phyloP scores from a whole-genome alignment of 2,329 filamentous ascomycete species.

The Alternaria gansuensis region DNA sequence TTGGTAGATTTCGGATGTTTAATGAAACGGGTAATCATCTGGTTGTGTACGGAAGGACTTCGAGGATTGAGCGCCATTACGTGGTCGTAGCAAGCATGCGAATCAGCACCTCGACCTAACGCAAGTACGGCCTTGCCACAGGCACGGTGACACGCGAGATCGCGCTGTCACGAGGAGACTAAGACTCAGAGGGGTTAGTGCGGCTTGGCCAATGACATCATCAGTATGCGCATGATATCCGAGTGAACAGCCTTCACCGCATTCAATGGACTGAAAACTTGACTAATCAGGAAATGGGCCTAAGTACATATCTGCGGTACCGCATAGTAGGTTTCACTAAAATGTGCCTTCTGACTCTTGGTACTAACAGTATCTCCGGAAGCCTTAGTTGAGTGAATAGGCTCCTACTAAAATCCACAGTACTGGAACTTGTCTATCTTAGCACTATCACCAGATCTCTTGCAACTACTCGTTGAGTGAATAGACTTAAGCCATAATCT shows the following conservation, averaged over 20 bases:
- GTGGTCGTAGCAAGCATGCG: slow-evolving; percentile 15
- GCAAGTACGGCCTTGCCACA: slow-evolving; percentile 13
- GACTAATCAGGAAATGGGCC: neutral
- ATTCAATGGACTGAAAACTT: neutral
- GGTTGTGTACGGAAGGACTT: slow-evolving; percentile 58
- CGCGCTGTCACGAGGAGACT: slow-evolving; percentile 31
- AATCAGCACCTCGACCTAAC: slow-evolving; percentile 16
- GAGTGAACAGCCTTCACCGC: neutral
- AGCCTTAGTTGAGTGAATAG: neutral
- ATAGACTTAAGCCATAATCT: neutral
- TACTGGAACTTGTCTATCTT: neutral
- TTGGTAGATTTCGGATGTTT: slow-evolving; percentile 58
- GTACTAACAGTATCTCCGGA: neutral
- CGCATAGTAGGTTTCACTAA: neutral
- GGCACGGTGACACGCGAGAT: slow-evolving; percentile 22
- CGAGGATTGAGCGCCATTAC: slow-evolving; percentile 52
- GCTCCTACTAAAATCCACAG: neutral
- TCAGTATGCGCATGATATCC: neutral
- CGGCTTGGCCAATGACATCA: neutral
- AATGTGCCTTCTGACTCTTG: neutral
- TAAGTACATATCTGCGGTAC: neutral
- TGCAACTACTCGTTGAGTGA: neutral
- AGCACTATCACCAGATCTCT: neutral
- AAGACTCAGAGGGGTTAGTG: slow-evolving; percentile 1
- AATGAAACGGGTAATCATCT: slow-evolving; percentile 57